A percentile compares a stretch with the other conserved stretches of the same genome.
Conservation (phyloP, 1,284 basidiomycete species). For the Apiotrichum porosum region DNA sequence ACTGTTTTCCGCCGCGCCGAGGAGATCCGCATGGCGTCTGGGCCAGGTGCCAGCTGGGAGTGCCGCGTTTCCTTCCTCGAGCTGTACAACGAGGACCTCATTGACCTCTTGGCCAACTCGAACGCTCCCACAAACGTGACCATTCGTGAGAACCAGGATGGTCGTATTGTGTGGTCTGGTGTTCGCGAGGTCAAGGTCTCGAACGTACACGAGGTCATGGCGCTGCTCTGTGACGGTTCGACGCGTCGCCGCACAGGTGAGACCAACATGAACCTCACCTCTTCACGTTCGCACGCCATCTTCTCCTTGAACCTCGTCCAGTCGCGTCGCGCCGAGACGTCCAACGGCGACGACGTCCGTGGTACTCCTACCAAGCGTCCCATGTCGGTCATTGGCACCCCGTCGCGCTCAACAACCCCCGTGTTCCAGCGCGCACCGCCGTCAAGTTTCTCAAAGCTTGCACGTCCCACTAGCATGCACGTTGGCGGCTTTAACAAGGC, state of each 20-base stretch:
- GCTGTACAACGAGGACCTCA: conserved; percentile 96
- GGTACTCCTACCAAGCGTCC: conserved; percentile 20
- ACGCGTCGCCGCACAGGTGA: conserved; percentile 89
- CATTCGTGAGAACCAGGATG: conserved; percentile 94
- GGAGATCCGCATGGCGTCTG: conserved; percentile 69
- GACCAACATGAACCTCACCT: conserved; percentile 98
- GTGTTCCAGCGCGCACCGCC: conserved; percentile 14
- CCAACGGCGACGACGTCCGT: conserved; percentile 4
- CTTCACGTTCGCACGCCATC: conserved; percentile 96
- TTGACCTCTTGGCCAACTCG: conserved; percentile 72
- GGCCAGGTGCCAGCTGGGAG: conserved; percentile 59
- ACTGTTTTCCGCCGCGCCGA: conserved; percentile 77
- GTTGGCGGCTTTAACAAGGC: conserved; percentile 55
- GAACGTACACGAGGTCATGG: conserved; percentile 84
- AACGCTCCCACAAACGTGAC: conserved; percentile 65
- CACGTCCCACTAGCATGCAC: conserved; percentile 63
- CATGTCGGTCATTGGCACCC: conserved; percentile 10
- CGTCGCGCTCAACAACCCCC: conserved; percentile 18
- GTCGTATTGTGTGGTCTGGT: conserved; percentile 95
- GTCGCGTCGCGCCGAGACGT: conserved; percentile 35
- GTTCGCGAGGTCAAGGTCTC: conserved; percentile 83
- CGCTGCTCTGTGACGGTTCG: conserved; percentile 79
- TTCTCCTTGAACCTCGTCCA: conserved; percentile 93
- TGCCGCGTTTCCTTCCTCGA: conserved; percentile 74
- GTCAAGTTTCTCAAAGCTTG: conserved; percentile 20